Base-by-base conservation (phyloP, 2,329 filamentous ascomycete species). In the Talaromyces piceae region DNA sequence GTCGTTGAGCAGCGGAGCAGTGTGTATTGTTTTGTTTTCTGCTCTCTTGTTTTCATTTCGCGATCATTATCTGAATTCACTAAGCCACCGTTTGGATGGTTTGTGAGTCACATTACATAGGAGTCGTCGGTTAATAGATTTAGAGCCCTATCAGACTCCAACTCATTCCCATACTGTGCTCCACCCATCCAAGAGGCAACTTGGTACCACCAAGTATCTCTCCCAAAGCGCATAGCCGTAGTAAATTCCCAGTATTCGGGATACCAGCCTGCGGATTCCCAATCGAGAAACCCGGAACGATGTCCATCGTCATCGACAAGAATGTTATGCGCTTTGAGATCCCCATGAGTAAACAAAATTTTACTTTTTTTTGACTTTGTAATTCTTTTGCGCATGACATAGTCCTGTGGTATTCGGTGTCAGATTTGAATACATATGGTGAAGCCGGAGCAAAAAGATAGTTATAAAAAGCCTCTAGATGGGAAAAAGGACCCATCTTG, bases 401-500 rank as follows among this genome's bases (percentile, higher is more conserved):
- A 11, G 57, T 54, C 6, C 61, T 41, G 11, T 65, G 31, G 33
- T 65, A 70, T 41, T 61, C 59, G 6, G 54, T 13, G 2, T 51
- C 8, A 25, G 61, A 63, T 51, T 57, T 43, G 47, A 69, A 67
- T 6, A 54, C 57, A 45, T 68, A 59, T 3, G 31, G 5, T 2
- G 62, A 69, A 37, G 61, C 37, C 18, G 50, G 45, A 9, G 13
- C 5, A 22, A 52, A 27, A 9, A 70, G 61, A 55, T 63, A 57
- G 2, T 64, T 55, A 44, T 65, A 59, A 20, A 72, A 58, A 3
- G 61, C 58, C 1, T 54, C 48, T 41, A 63, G 28, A 20, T 50
- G 57, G n/a, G 54, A 27, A 47, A 65, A 68, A 9, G 63, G 66
- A 18, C 63, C 66, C 57, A 65, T 65, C 0, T 57, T 43, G 50